These are phyloP conservation scores for Phytopythium chamaehyphon DNA, from an alignment of 352 stramenopile genomes.

Conservation along the genomic window DNA sequence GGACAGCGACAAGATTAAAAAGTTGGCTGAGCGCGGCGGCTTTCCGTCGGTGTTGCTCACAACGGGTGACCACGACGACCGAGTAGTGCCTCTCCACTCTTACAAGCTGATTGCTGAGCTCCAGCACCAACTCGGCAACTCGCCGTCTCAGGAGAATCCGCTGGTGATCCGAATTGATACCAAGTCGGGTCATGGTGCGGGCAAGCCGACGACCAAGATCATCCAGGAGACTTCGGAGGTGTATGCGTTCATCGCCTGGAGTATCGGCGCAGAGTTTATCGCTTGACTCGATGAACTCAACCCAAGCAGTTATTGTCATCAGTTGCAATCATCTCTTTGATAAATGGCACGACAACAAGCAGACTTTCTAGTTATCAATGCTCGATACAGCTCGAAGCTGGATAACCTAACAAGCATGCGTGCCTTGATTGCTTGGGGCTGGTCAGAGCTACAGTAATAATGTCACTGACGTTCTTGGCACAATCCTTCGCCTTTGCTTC, in stretches of 20 bases:
- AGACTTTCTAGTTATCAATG: too few species aligned
- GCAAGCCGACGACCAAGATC: constrained; percentile 86
- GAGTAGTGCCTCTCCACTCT: constrained; percentile 88
- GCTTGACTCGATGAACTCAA: constrained; percentile 9
- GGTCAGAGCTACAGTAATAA: too few species aligned
- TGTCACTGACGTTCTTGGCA: too few species aligned
- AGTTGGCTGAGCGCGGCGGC: constrained; percentile 39
- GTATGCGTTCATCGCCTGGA: constrained; percentile 85
- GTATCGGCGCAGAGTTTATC: constrained; percentile 42
- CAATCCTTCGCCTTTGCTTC: too few species aligned
- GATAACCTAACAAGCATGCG: too few species aligned
- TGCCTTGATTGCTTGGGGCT: too few species aligned
- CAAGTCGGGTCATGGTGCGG: constrained; percentile 85
- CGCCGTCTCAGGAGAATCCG: constrained; percentile 68
- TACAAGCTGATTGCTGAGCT: constrained; percentile 89
- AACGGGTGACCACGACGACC: constrained; percentile 89
- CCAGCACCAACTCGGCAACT: constrained; percentile 68
- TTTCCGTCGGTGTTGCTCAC: constrained; percentile 84
- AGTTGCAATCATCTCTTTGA: too few species aligned
- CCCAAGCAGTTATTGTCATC: too few species aligned
- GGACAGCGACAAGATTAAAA: constrained; percentile 44
- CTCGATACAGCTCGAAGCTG: too few species aligned
- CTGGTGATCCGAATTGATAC: constrained; percentile 89
- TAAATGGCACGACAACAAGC: too few species aligned
- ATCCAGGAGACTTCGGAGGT: constrained; percentile 86